Percentiles rank a stretch among this genome's conserved stretches.
These are phyloP conservation scores for Daldinia loculata DNA, from an alignment of 495 filamentous ascomycete species.

Conservation along the genomic window DNA sequence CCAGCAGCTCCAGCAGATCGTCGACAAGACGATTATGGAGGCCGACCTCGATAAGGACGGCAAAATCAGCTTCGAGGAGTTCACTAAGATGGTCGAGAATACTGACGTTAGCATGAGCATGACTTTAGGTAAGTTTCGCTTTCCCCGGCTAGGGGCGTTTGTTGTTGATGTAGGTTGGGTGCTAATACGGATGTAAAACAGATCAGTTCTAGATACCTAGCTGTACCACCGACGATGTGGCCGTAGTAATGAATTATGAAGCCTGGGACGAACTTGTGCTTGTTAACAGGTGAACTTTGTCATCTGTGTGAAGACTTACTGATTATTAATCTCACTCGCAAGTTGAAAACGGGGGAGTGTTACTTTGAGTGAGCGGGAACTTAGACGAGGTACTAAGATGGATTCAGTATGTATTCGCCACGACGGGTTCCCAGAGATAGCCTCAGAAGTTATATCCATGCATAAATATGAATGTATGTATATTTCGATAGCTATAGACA, in stretches of 20 bases:
- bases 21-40: slow-evolving; percentile 99
- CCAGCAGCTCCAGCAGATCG: slow-evolving; percentile 95
- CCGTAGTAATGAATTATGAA: slow-evolving; percentile 40
- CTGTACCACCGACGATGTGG: slow-evolving; percentile 15
- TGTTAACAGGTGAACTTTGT: background rate
- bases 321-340: background rate
- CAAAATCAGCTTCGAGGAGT: slow-evolving; percentile 99
- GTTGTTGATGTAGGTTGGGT: background rate
- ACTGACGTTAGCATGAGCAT: slow-evolving; percentile 98
- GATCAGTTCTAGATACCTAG: slow-evolving; percentile 42
- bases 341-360: background rate
- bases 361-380: background rate
- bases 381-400: background rate
- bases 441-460: no score
- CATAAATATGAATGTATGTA: no score
- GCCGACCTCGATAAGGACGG: slow-evolving; percentile 95
- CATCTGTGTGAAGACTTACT: background rate
- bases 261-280: slow-evolving; percentile 5
- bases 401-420: background rate
- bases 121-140: slow-evolving; percentile 81
- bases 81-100: slow-evolving; percentile 97
- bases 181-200: slow-evolving; percentile 14
- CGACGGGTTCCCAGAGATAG: background rate
- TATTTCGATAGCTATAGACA: no score
- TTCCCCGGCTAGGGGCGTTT: background rate